Conservation (phyloP, 2,329 filamentous ascomycete genomes). For the Pestalotiopsis sp. region DNA sequence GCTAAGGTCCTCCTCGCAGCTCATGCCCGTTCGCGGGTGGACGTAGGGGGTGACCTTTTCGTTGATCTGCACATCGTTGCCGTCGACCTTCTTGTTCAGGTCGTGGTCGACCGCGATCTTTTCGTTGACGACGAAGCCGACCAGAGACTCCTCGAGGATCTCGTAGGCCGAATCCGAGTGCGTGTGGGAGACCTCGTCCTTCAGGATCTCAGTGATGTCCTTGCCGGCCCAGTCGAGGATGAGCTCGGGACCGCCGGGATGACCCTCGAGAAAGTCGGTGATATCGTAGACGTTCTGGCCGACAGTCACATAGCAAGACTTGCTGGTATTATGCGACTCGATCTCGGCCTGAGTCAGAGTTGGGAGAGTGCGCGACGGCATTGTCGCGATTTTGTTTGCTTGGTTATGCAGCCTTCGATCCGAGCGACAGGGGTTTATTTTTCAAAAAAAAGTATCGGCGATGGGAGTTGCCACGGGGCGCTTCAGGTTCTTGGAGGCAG, state of each 20-base stretch:
- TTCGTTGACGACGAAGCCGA: conserved; percentile 76
- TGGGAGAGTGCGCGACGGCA: conserved; percentile 82
- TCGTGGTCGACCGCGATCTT: conserved; percentile 46
- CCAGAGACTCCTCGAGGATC: conserved; percentile 81
- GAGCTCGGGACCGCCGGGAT: conserved; percentile 87
- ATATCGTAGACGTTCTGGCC: conserved; percentile 93
- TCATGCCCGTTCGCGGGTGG: conserved; percentile 80
- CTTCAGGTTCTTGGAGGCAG: not conserved
- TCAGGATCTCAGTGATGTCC: conserved; percentile 81
- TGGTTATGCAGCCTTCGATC: not conserved
- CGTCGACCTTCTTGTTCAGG: conserved; percentile 33
- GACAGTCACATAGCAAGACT: conserved; percentile 92
- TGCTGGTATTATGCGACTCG: conserved; percentile 73
- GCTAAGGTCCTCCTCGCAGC: conserved; percentile 81
- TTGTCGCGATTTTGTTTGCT: conserved; percentile 40
- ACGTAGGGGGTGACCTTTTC: conserved; percentile 34
- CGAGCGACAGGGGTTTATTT: not conserved
- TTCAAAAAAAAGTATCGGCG: not conserved
- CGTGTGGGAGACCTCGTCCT: conserved; percentile 78
- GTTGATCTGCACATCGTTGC: conserved; percentile 38
- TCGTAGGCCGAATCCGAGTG: conserved; percentile 97
- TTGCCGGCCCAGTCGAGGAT: conserved; percentile 89
- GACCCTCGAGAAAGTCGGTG: conserved; percentile 85
- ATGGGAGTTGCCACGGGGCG: not conserved
- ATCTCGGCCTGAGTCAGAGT: conserved; percentile 83